These are phyloP conservation scores for Cyclotella choctawhatcheeana DNA, from an alignment of 108 stramenopile species.

Conservation along the genomic window DNA sequence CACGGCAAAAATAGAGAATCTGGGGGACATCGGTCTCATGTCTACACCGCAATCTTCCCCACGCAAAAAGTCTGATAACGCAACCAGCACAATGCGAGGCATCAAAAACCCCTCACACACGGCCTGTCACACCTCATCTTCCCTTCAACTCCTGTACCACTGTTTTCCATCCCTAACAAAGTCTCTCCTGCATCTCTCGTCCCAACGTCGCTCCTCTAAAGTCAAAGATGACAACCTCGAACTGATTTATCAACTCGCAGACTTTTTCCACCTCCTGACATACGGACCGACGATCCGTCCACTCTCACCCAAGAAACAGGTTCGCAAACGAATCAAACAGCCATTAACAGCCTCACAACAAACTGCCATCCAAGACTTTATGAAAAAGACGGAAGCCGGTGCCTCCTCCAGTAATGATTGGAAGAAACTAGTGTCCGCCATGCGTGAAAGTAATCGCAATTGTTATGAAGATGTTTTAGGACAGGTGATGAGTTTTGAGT, in stretches of 20 bases:
- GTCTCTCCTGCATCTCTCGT: constrained; percentile 4
- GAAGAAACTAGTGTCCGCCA: constrained; percentile 23
- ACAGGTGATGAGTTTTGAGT: not conserved
- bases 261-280: constrained; percentile 35
- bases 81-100: not conserved
- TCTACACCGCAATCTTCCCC: no score
- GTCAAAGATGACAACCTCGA: constrained; percentile 6
- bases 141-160: constrained; percentile 13
- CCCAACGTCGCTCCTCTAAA: not conserved
- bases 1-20: no score
- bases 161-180: constrained; percentile 3
- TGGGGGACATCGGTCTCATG: no score
- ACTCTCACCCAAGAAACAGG: not conserved
- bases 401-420: constrained; percentile 6
- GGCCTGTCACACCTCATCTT: constrained; percentile 17
- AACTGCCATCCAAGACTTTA: constrained; percentile 28
- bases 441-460: constrained; percentile 20
- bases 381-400: constrained; percentile 7
- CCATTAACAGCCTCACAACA: constrained; percentile 1
- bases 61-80: no score
- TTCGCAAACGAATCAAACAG: constrained; percentile 7
- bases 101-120: constrained; percentile 7
- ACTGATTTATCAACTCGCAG: constrained; percentile 37
- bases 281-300: not conserved
- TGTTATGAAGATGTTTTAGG: constrained; percentile 8